These are phyloP conservation scores for Achaetomiella virescens DNA, from an alignment of 495 filamentous ascomycete species.

Conservation along the genomic window DNA sequence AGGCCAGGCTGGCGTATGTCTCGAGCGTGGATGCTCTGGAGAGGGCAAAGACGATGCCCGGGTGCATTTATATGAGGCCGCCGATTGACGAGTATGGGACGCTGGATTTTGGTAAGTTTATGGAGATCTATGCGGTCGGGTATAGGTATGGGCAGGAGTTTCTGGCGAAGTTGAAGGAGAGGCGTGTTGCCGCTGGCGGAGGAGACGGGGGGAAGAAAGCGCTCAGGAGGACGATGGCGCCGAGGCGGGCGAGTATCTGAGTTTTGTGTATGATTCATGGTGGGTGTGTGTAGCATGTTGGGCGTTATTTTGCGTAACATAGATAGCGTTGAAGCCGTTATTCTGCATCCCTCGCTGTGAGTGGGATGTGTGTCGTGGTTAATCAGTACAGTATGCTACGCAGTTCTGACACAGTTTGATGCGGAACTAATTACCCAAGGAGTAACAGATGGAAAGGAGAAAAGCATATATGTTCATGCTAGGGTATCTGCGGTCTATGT, in stretches of 20 bases:
- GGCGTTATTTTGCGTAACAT: no score
- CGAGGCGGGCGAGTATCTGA: conserved; percentile 83
- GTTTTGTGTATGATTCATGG: neutral
- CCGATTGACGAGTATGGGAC: conserved; percentile 92
- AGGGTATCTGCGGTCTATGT: neutral
- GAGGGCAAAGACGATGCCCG: conserved; percentile 77
- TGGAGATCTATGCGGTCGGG: conserved; percentile 88
- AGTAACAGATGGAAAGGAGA: neutral
- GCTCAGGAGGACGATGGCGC: conserved; percentile 87
- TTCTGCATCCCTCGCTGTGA: no score
- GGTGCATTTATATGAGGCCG: conserved; percentile 91
- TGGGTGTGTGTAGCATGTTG: neutral
- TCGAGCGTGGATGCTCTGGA: conserved; percentile 89
- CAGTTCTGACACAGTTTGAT: no score
- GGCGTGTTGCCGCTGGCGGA: conserved; percentile 57
- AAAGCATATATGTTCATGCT: no score
- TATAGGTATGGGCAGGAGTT: conserved; percentile 79
- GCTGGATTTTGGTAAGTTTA: conserved; percentile 92
- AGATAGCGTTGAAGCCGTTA: neutral
- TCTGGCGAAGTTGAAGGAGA: conserved; percentile 62
- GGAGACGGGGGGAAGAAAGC: conserved; percentile 82
- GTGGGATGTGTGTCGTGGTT: neutral
- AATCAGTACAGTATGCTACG: neutral
- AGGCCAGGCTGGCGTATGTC: conserved; percentile 90
- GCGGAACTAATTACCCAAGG: no score